These are phyloP conservation scores for Tetradesmus obliquus DNA, from an alignment of 139 green algal species.

Conservation along the genomic window DNA sequence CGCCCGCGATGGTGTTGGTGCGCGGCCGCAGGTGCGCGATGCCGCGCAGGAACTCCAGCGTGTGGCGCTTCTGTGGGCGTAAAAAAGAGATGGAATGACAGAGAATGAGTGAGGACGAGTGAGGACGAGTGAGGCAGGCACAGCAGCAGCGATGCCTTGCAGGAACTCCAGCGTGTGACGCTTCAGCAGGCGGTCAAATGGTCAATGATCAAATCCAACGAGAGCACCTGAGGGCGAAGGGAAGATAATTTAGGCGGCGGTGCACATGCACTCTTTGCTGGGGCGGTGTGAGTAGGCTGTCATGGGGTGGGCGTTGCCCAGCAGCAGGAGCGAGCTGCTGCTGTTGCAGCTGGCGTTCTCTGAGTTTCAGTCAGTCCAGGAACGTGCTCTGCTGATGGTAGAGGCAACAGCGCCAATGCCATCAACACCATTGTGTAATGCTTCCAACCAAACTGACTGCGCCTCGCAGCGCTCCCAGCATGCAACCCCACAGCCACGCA, in stretches of 20 bases:
- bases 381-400: too few species aligned
- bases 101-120: not conserved
- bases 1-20: constrained; percentile 83
- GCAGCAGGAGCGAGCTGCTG: too few species aligned
- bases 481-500: not conserved
- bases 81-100: not conserved
- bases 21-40: constrained; percentile 65
- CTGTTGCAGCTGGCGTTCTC: too few species aligned
- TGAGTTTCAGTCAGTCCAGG: too few species aligned
- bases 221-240: too few species aligned
- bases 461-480: not conserved
- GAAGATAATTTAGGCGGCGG: too few species aligned
- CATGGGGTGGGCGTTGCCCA: too few species aligned
- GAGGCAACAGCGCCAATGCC: too few species aligned
- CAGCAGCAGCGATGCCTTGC: constrained; percentile 50
- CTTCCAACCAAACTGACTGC: not conserved
- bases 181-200: not conserved
- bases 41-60: constrained; percentile 67
- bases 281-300: too few species aligned
- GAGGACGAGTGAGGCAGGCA: not conserved
- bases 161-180: constrained; percentile 65
- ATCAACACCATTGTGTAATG: not conserved
- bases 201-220: too few species aligned
- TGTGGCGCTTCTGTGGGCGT: constrained; percentile 56
- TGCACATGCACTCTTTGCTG: too few species aligned